A percentile compares a stretch with the other conserved stretches of the same genome.
Conservation (phyloP, 2,329 filamentous ascomycete genomes). For the Penicillium sp. region DNA sequence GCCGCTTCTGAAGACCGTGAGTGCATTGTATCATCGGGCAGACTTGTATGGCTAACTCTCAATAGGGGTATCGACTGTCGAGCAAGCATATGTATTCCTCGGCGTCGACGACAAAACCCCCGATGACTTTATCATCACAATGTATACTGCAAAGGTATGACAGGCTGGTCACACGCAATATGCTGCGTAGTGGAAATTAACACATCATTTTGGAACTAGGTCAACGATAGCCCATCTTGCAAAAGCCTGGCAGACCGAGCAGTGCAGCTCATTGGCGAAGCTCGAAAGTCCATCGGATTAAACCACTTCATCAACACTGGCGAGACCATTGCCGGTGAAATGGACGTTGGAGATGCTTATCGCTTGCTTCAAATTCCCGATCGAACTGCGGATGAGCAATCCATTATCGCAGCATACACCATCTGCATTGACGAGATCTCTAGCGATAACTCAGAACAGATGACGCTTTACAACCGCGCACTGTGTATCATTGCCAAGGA, state of each 20-base stretch:
- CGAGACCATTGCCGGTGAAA: conserved; percentile 45
- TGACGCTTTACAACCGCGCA: conserved; percentile 44
- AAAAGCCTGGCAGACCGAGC: conserved; percentile 51
- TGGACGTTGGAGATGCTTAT: conserved; percentile 53
- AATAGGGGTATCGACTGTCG: conserved; percentile 52
- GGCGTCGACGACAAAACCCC: conserved; percentile 46
- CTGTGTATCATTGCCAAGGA: conserved; percentile 45
- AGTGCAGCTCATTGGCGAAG: conserved; percentile 53
- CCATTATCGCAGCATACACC: conserved; percentile 47
- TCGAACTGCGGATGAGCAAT: conserved; percentile 47
- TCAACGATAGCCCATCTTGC: conserved; percentile 47
- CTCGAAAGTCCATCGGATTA: conserved; percentile 52
- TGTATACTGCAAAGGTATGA: conserved; percentile 53
- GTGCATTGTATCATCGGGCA: conserved; percentile 11
- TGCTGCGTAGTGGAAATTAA: neutral
- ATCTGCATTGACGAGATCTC: conserved; percentile 45
- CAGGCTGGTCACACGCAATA: neutral
- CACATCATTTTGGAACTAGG: conserved; percentile 29
- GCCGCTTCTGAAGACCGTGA: conserved; percentile 52
- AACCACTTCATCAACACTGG: conserved; percentile 50
- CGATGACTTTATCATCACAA: conserved; percentile 55
- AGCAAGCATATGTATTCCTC: conserved; percentile 59
- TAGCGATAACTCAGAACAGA: conserved; percentile 43
- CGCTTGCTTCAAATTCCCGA: conserved; percentile 49
- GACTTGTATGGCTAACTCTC: conserved; percentile 4